Percentiles rank a stretch among this genome's conserved stretches.
Conservation (phyloP, 2,329 filamentous ascomycete species). For the Botrytis cinerea region DNA sequence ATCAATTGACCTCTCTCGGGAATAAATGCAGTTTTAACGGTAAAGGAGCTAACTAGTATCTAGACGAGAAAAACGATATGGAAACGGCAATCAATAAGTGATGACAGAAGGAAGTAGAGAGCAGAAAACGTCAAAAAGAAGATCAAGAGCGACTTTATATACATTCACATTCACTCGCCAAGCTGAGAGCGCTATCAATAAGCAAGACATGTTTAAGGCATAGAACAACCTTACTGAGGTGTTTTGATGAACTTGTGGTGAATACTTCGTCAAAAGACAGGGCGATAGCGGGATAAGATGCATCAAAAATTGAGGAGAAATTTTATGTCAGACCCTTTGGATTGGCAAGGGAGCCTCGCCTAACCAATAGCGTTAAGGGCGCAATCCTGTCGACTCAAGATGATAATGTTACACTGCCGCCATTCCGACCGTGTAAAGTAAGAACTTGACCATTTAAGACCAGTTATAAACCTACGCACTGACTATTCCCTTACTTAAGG, state of each 20-base stretch:
- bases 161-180: not conserved
- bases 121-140: not conserved
- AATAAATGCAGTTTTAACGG: not conserved
- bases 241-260: not conserved
- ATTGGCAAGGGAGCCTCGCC: not conserved
- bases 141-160: not conserved
- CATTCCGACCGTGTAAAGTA: not conserved
- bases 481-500: not conserved
- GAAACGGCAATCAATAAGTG: not conserved
- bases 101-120: not conserved
- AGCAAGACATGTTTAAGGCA: not conserved
- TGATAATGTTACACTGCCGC: not conserved
- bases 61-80: not conserved
- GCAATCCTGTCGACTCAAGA: constrained; percentile 1
- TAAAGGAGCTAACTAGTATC: not conserved
- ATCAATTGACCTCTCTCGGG: too few relatives aligned
- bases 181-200: not conserved
- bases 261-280: not conserved
- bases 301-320: not conserved
- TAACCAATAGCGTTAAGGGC: constrained; percentile 5
- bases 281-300: not conserved
- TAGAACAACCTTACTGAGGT: not conserved
- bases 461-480: not conserved
- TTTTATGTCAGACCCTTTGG: not conserved
- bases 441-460: not conserved